These are phyloP conservation scores for Potentilla sterilis DNA, from an alignment of 306 rosid genomes.

Conservation along the genomic window DNA sequence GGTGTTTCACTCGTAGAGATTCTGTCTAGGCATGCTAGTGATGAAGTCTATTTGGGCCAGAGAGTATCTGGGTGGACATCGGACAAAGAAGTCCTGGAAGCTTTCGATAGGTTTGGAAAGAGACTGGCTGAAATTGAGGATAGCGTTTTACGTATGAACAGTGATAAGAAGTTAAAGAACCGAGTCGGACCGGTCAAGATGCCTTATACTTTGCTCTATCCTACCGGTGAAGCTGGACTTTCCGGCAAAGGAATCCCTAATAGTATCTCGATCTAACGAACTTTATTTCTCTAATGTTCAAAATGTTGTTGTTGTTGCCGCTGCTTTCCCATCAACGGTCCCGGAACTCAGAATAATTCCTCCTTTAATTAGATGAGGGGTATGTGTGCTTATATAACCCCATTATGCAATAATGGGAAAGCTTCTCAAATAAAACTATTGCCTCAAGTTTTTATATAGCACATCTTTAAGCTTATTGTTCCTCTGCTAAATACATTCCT, in stretches of 20 bases:
- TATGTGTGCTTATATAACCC: too few species aligned
- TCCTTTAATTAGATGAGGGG: too few species aligned
- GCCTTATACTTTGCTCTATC: conserved; percentile 68
- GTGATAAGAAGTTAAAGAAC: conserved; percentile 46
- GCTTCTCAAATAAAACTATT: too few species aligned
- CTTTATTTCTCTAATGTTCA: not conserved
- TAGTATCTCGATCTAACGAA: conserved; percentile 51
- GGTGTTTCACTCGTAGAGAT: conserved; percentile 52
- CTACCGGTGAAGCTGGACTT: conserved; percentile 52
- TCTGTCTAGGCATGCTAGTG: conserved; percentile 52
- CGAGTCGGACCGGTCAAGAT: conserved; percentile 55
- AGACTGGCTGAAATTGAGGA: conserved; percentile 46
- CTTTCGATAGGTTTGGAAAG: conserved; percentile 49
- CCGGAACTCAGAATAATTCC: too few species aligned
- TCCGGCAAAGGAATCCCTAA: conserved; percentile 26
- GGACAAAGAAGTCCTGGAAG: conserved; percentile 43
- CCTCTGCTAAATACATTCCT: too few species aligned
- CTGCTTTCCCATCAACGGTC: too few species aligned
- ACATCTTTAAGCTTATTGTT: too few species aligned
- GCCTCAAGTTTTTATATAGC: too few species aligned
- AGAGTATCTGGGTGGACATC: conserved; percentile 64
- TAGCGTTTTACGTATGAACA: conserved; percentile 38
- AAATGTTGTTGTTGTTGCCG: too few species aligned
- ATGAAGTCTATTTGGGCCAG: conserved; percentile 50
- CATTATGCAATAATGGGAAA: too few species aligned